Evolutionary conservation across 495 filamentous ascomycete genomes (phyloP).

Genomic region (Penicillium chermesinum): DNA sequence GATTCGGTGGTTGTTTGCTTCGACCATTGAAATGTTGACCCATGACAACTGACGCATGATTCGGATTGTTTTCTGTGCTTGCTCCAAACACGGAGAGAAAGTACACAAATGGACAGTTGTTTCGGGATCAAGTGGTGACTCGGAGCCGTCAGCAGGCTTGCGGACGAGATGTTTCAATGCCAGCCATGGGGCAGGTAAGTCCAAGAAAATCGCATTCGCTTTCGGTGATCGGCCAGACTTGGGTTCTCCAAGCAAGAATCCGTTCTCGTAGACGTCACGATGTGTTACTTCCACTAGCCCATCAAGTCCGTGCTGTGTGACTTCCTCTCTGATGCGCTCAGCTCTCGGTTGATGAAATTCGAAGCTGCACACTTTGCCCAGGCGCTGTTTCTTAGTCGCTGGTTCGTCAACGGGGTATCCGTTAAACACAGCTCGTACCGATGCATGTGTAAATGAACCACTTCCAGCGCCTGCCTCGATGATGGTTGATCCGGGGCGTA

Average conservation of each 20-base stretch:
- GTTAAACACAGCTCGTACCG: constrained; percentile 81
- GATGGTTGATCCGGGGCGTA: constrained; percentile 68
- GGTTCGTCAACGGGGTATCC: constrained; percentile 53
- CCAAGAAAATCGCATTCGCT: constrained; percentile 82
- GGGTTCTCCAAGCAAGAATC: constrained; percentile 60
- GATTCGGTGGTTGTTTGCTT: constrained; percentile 68
- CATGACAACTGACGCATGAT: constrained; percentile 73
- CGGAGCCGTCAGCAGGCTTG: constrained; percentile 30
- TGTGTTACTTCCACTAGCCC: constrained; percentile 75
- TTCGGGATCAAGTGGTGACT: constrained; percentile 65
- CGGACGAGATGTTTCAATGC: constrained; percentile 81
- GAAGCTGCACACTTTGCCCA: constrained; percentile 84
- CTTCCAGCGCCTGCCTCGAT: constrained; percentile 95
- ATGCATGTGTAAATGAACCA: constrained; percentile 91
- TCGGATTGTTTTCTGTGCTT: constrained; percentile 78
- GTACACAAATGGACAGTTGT: constrained; percentile 74
- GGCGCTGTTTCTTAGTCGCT: constrained; percentile 26
- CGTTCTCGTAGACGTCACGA: constrained; percentile 84
- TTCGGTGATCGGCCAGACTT: constrained; percentile 50
- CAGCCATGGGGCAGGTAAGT: constrained; percentile 89
- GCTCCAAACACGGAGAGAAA: constrained; percentile 95
- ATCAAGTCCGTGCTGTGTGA: constrained; percentile 67
- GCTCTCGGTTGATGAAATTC: constrained; percentile 84
- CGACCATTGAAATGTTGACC: constrained; percentile 90
- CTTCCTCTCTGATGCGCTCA: constrained; percentile 65